Base-by-base conservation (phyloP, 1,284 basidiomycete genomes). In the Anthracocystis walkeri region DNA sequence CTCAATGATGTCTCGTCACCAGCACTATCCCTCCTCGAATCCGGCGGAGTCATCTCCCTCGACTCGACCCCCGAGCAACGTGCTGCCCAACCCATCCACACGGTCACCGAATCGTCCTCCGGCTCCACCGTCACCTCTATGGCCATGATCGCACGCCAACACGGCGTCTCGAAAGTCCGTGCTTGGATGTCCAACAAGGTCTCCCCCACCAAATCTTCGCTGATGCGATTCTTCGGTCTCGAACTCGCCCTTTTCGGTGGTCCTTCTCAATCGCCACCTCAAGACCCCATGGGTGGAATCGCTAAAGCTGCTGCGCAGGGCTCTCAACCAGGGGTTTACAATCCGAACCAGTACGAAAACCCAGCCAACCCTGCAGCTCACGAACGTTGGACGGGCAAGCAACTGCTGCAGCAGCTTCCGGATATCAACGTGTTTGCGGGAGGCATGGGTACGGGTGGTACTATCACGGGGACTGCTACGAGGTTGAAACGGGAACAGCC, bases 221-320 rank as follows among this genome's bases (percentile, higher is more conserved):
- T 78, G 7, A 68, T 78, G 76, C 67, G 76, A 11, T 72, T 78
- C 46, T 78, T 78, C n/a, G 76, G 76, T 23, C 69, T 78, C 18
- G 63, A 74, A 38, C 59, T 78, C 16, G 57, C 60, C 2, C 66
- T 78, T n/a, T 78, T 78, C 33, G 76, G 76, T 29, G 76, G 76
- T 4, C 76, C 76, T 4, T 70, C 65, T 4, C 76, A 78, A 40
- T 64, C 65, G 2, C 61, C 69, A 1, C 72, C 73, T 1, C 54
- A 49, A 21, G 76, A 78, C 42, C 65, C 68, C 2, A 64, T 58
- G 50, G 76, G 76, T 14, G 76, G 76, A 14, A 76, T 78, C 8
- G 58, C 61, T 25, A 67, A 68, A n/a, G 76, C 76, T 14, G 63
- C 58, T 18, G 25, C 42, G 3, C 60, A 67, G 11, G 76, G 73